These are phyloP conservation scores for Magnaporthiopsis poae DNA, from an alignment of 2,329 filamentous ascomycete genomes.

Conservation along the genomic window DNA sequence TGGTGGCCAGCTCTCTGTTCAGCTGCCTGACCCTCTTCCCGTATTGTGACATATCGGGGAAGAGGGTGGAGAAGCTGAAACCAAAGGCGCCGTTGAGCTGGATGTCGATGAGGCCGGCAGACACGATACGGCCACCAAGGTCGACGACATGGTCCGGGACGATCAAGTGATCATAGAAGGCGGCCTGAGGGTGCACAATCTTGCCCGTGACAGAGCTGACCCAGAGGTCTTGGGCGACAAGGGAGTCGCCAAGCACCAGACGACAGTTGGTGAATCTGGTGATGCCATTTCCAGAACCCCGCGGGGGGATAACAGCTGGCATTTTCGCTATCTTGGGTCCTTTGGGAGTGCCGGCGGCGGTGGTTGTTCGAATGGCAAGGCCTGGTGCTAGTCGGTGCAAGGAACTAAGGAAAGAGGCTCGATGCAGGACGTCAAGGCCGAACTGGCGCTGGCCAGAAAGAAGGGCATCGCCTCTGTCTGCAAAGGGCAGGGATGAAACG, in stretches of 20 bases:
- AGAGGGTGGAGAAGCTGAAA: slow-evolving; percentile 78
- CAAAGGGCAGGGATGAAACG: background rate
- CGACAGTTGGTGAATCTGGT: slow-evolving; percentile 87
- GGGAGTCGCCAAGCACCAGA: slow-evolving; percentile 55
- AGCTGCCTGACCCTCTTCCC: slow-evolving; percentile 61
- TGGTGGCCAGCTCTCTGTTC: slow-evolving; percentile 62
- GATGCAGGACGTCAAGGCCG: too few relatives aligned
- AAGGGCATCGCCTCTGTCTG: background rate
- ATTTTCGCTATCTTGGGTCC: slow-evolving; percentile 10
- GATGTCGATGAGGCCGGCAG: slow-evolving; percentile 79
- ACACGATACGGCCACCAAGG: slow-evolving; percentile 71
- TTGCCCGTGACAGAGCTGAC: slow-evolving; percentile 72
- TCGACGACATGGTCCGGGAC: slow-evolving; percentile 68
- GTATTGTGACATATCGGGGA: slow-evolving; percentile 60
- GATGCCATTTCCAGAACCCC: slow-evolving; percentile 43
- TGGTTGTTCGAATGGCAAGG: background rate
- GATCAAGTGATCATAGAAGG: slow-evolving; percentile 58
- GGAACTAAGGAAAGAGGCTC: too few relatives aligned
- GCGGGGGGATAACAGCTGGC: slow-evolving; percentile 21
- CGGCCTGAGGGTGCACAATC: slow-evolving; percentile 61
- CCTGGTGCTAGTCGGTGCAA: background rate
- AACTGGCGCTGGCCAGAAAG: too few relatives aligned
- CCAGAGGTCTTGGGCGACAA: slow-evolving; percentile 78
- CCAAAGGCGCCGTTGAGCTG: slow-evolving; percentile 89
- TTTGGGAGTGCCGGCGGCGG: background rate